These are phyloP conservation scores for Lumnitzera littorea DNA, from an alignment of 345 rosid genomes.

Conservation along the genomic window DNA sequence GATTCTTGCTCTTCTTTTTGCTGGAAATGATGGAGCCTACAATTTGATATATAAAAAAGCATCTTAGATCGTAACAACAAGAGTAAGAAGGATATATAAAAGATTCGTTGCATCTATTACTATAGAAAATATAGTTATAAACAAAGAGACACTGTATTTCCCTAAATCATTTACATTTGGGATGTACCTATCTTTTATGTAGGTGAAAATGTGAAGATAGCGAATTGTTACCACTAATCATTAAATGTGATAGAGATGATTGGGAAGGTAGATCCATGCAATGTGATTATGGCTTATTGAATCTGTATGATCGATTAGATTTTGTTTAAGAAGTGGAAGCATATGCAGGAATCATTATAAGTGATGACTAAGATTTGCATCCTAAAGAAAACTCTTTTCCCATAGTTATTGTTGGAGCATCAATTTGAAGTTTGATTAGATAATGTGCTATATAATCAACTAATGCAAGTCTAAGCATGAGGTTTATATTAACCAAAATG, in stretches of 20 bases:
- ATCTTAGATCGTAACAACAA: conserved; percentile 39
- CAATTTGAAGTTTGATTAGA: conserved; percentile 8
- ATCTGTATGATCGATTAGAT: conserved; percentile 3
- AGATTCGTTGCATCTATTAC: conserved; percentile 22
- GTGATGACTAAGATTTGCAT: conserved; percentile 8
- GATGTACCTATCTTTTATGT: conserved; percentile 24
- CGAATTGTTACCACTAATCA: conserved; percentile 12
- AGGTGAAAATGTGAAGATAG: conserved; percentile 8
- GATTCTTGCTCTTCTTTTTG: conserved; percentile 29
- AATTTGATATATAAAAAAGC: conserved; percentile 25
- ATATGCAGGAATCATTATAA: conserved; percentile 22
- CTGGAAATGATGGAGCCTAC: conserved; percentile 45
- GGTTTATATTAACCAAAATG: conserved; percentile 22
- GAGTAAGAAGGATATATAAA: conserved; percentile 34
- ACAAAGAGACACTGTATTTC: conserved; percentile 25
- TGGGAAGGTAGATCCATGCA: conserved; percentile 32
- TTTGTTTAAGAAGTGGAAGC: conserved; percentile 29
- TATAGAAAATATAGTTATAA: conserved; percentile 14
- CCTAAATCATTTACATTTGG: conserved; percentile 17
- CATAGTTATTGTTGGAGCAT: conserved; percentile 9
- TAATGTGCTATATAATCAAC: conserved; percentile 1
- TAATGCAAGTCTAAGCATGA: conserved; percentile 21
- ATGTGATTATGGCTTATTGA: background rate
- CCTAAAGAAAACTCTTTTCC: conserved; percentile 21
- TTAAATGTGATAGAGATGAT: conserved; percentile 18